Conservation (phyloP, 257 asterid species). For the Echium plantagineum region DNA sequence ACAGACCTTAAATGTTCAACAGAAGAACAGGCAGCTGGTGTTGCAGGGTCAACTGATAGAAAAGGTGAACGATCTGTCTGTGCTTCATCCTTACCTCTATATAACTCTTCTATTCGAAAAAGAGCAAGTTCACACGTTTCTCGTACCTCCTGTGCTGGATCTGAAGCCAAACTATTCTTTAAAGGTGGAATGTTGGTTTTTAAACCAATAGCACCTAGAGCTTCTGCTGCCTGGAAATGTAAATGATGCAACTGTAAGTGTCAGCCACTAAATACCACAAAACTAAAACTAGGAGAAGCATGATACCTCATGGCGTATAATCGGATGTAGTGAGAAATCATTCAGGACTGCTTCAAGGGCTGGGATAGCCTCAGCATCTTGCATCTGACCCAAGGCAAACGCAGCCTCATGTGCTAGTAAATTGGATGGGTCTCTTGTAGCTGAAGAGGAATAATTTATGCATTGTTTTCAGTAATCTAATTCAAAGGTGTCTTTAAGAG, state of each 20-base stretch:
- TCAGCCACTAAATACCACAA: not conserved
- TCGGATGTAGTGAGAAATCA: constrained; percentile 86
- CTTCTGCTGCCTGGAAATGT: constrained; percentile 65
- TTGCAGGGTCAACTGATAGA: constrained; percentile 93
- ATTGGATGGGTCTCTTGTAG: constrained; percentile 80
- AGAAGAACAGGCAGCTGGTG: constrained; percentile 68
- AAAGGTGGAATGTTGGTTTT: constrained; percentile 42
- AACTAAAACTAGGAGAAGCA: not conserved
- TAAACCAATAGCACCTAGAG: constrained; percentile 65
- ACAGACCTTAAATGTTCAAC: constrained; percentile 55
- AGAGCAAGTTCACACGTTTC: constrained; percentile 95
- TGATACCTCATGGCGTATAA: constrained; percentile 69
- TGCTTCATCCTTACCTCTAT: constrained; percentile 5
- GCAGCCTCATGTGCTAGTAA: constrained; percentile 99
- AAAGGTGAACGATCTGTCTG: constrained; percentile 57
- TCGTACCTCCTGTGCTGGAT: constrained; percentile 91
- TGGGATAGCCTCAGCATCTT: constrained; percentile 75
- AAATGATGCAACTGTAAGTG: constrained; percentile 9
- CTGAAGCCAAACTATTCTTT: constrained; percentile 53
- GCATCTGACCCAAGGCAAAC: constrained; percentile 99
- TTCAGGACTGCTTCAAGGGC: constrained; percentile 64
- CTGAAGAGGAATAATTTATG: constrained; percentile 22
- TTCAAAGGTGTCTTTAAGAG: not conserved
- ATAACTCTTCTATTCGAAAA: constrained; percentile 69
- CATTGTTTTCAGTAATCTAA: not conserved